Base-by-base conservation (phyloP, 2,329 filamentous ascomycete genomes). In the Coniochaeta hoffmannii region DNA sequence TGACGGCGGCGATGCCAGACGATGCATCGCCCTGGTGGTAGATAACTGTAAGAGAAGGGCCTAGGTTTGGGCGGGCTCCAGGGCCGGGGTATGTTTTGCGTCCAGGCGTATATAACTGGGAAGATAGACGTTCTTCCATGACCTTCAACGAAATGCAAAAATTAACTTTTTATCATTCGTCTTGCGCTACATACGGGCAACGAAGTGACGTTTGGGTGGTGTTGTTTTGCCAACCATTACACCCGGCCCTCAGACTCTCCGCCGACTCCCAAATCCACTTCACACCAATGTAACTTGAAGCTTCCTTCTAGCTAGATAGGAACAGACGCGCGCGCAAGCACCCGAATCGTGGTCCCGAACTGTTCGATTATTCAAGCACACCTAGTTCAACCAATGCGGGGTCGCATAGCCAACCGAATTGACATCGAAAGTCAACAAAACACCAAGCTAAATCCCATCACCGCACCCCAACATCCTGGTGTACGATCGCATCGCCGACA, bases 401-500 rank as follows among this genome's bases (percentile, higher is more conserved):
- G n/a, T n/a, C n/a, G n/a, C n/a, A n/a, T n/a, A n/a, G n/a, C n/a
- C n/a, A n/a, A n/a, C n/a, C n/a, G 28, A 51, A 31, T 26, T 26
- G 46, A 17, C 59, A 56, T 56, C 30, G 57, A 52, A 38, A n/a
- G 49, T 44, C 17, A 53, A 52, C 30, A 14, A 49, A 35, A 50
- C 44, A 38, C 6, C 15, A 6, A 36, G 35, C 2, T 5, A 36
- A 41, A 31, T 31, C 49, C 53, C 28, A 32, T 32, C 41, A 56
- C 31, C 56, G 19, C 44, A 34, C 24, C 22, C 46, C 10, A 50
- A 55, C 34, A 7, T 12, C 30, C 12, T 12, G 22, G 6, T 17
- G 3, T 6, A n/a, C 3, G 22, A 28, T 11, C 11, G 24, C 12
- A 11, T n/a, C 19, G 41, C 46, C n/a, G n/a, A n/a, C 55, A 77